Percentiles rank a stretch among this genome's conserved stretches.
These are phyloP conservation scores for Trichophyton equinum DNA, from an alignment of 2,329 filamentous ascomycete genomes.

Conservation along the genomic window DNA sequence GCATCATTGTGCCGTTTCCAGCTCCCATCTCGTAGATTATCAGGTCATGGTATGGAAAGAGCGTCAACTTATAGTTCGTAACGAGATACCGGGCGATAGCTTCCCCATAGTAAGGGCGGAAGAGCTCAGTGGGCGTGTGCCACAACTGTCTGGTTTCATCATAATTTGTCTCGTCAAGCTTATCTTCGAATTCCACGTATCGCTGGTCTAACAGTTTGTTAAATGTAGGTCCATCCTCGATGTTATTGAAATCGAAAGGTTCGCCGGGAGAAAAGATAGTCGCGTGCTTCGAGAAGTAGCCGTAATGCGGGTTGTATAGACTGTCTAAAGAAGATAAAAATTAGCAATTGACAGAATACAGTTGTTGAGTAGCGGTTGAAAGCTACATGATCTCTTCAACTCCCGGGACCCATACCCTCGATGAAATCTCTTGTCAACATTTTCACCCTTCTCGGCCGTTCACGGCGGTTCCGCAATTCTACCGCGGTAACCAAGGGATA, in stretches of 20 bases:
- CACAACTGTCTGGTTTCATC: slow-evolving; percentile 79
- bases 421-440: slow-evolving; percentile 98
- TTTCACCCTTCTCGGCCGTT: slow-evolving; percentile 77
- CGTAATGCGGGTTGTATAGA: slow-evolving; percentile 86
- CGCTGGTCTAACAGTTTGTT: slow-evolving; percentile 60
- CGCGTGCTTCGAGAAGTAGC: slow-evolving; percentile 92
- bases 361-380: neutral
- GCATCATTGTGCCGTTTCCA: slow-evolving; percentile 92
- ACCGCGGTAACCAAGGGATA: slow-evolving; percentile 80
- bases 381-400: neutral
- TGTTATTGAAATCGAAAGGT: slow-evolving; percentile 72
- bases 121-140: slow-evolving; percentile 97
- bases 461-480: slow-evolving; percentile 56
- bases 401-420: slow-evolving; percentile 50
- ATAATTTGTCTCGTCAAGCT: slow-evolving; percentile 58
- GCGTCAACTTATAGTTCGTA: slow-evolving; percentile 85
- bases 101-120: slow-evolving; percentile 92
- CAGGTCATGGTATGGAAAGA: slow-evolving; percentile 91
- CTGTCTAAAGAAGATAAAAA: slow-evolving; percentile 49
- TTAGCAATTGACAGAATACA: neutral
- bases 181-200: slow-evolving; percentile 84
- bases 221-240: slow-evolving; percentile 79
- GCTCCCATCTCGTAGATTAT: slow-evolving; percentile 99
- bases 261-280: slow-evolving; percentile 90
- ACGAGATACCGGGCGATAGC: slow-evolving; percentile 92